These are phyloP conservation scores for Cutaneotrichosporon cyanovorans DNA, from an alignment of 1,284 basidiomycete species.

Conservation along the genomic window DNA sequence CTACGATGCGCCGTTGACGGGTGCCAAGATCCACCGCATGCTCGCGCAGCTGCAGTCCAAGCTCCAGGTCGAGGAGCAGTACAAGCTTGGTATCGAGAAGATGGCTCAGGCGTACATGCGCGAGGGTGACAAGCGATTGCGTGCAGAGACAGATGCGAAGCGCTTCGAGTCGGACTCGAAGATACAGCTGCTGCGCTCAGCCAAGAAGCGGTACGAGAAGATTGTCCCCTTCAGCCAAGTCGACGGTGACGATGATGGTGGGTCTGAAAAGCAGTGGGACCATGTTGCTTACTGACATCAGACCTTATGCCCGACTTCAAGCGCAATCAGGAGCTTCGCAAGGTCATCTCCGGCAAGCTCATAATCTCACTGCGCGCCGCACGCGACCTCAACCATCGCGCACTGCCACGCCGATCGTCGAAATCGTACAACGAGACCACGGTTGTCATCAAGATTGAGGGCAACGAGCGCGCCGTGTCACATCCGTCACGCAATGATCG, in stretches of 20 bases:
- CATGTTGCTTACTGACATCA: conserved; percentile 7
- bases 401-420: conserved; percentile 65
- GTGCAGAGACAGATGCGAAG: conserved; percentile 87
- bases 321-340: conserved; percentile 81
- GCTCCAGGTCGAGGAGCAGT: conserved; percentile 95
- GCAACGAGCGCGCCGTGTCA: conserved; percentile 83
- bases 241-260: conserved; percentile 61
- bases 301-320: conserved; percentile 62
- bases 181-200: conserved; percentile 83
- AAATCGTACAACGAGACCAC: conserved; percentile 74
- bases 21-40: conserved; percentile 96
- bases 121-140: conserved; percentile 90
- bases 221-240: conserved; percentile 84
- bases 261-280: conserved; percentile 31
- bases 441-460: conserved; percentile 93
- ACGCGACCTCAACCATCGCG: conserved; percentile 90
- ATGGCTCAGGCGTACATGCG: conserved; percentile 92
- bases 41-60: conserved; percentile 99
- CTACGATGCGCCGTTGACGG: conserved; percentile 92
- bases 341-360: conserved; percentile 89
- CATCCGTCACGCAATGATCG: conserved; percentile 88
- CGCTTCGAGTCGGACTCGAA: conserved; percentile 91
- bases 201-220: conserved; percentile 93
- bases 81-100: conserved; percentile 97
- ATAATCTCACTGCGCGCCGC: conserved; percentile 82